Conservation (phyloP, 495 filamentous ascomycete genomes). For the Saxispiralis lemnorum region DNA sequence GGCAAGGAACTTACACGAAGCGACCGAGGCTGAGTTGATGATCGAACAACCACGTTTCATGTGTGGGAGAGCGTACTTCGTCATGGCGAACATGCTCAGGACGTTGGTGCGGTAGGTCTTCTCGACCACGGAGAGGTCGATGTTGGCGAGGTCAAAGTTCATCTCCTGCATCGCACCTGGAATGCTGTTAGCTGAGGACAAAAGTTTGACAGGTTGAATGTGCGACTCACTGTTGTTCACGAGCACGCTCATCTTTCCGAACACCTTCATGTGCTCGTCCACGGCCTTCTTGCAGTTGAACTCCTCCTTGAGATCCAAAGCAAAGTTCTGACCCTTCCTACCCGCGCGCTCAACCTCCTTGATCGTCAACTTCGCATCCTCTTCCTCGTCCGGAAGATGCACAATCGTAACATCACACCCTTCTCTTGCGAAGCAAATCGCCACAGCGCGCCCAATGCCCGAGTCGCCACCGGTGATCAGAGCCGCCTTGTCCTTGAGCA, state of each 20-base stretch:
- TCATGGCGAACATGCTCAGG: conserved; percentile 43
- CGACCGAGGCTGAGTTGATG: conserved; percentile 42
- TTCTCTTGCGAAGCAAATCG: conserved; percentile 12
- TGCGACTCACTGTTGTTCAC: conserved; percentile 13
- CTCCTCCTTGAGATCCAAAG: conserved; percentile 9
- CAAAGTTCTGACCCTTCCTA: conserved; percentile 5
- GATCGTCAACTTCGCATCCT: conserved; percentile 13
- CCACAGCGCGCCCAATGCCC: conserved; percentile 26
- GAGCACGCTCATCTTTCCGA: conserved; percentile 14
- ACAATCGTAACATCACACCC: conserved; percentile 28
- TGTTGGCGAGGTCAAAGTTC: conserved; percentile 34
- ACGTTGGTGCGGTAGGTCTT: conserved; percentile 42
- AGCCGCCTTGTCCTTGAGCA: conserved; percentile 15
- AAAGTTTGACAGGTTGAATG: not conserved
- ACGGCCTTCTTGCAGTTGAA: conserved; percentile 15
- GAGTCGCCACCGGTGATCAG: conserved; percentile 14
- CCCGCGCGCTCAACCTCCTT: conserved; percentile 13
- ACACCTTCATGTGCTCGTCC: conserved; percentile 7
- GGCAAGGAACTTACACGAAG: conserved; percentile 16
- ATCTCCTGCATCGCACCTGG: conserved; percentile 19
- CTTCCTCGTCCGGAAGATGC: conserved; percentile 25
- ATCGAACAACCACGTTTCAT: conserved; percentile 27
- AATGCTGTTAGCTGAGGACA: not conserved
- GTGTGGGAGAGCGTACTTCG: conserved; percentile 33
- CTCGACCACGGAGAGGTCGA: conserved; percentile 33